phyloP scores from a whole-genome alignment of 768 basidiomycete genomes.

The Russula abietina region DNA sequence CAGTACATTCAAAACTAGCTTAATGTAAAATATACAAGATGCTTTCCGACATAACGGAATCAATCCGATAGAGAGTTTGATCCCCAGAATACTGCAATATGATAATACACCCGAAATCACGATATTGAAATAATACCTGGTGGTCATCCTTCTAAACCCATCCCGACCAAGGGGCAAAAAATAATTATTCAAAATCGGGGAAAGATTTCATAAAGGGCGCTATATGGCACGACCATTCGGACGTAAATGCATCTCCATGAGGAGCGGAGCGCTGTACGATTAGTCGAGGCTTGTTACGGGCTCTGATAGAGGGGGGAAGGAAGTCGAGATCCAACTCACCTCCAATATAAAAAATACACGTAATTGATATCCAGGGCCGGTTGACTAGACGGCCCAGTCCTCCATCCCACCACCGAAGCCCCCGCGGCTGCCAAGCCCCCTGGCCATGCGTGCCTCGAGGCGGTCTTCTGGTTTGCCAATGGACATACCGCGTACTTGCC shows the following conservation, averaged over 20 bases:
- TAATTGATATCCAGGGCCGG: conserved; percentile 3
- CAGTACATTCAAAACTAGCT: background rate
- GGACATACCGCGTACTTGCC: conserved; percentile 16
- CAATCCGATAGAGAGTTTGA: background rate
- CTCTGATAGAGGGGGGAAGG: background rate
- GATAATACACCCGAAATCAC: conserved; percentile 4
- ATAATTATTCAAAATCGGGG: background rate
- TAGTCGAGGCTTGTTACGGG: background rate
- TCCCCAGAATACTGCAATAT: background rate
- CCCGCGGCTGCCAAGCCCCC: conserved; percentile 33
- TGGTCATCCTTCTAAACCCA: background rate
- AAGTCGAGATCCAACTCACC: conserved; percentile 8
- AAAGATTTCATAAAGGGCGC: background rate
- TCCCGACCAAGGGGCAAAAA: background rate
- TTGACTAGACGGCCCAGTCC: conserved; percentile 42
- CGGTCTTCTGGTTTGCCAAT: conserved; percentile 47
- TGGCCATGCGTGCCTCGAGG: conserved; percentile 32
- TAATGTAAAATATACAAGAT: conserved; percentile 8
- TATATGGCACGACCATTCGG: background rate
- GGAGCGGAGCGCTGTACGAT: conserved; percentile 12
- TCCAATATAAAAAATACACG: background rate
- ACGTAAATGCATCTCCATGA: conserved; percentile 3
- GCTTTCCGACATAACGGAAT: background rate
- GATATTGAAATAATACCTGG: background rate
- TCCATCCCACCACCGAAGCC: conserved; percentile 42